Evolutionary conservation across 768 basidiomycete species (phyloP), one percentile per base, ranked within the genome.

Genomic region (Lactarius deliciosus): DNA sequence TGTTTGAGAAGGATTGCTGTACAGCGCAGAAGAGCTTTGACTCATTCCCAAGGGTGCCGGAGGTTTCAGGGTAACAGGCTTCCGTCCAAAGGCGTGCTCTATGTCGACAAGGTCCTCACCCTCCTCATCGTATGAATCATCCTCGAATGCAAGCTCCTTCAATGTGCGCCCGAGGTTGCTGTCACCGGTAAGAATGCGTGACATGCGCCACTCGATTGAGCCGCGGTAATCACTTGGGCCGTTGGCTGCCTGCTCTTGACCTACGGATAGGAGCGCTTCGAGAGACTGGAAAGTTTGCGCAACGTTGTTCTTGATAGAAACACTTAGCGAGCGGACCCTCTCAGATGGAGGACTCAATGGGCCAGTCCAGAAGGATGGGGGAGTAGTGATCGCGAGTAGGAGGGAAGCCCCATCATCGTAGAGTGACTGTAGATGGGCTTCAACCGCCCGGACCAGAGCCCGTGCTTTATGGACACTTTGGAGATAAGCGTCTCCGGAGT

Each of bases 181-280:
- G 70, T 83, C 83, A 71, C 85, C 83, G 73, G 82, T 79, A 71
- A 89, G 89, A 55, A 88, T 75, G 18, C 88, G 86, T 18, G 89
- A 91, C 79, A 85, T 83, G 25, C 91, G 82, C 87, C 88, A 88
- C 64, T 90, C 88, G 63, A 91, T 91, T 1, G 90, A 89, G 6
- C 85, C 86, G 63, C 81, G 85, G 76, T 91, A 91, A 66, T 90
- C 88, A 61, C 83, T 86, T 74, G 85, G 84, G 22, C 86, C 85
- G 45, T 88, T 77, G 16, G 88, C 85, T 3, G 85, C 87, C 75
- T 92, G 90, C 62, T 90, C 86, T 64, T 87, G 84, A 5, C 89
- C 90, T 20, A 91, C 75, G 0, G 81, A 76, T 32, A 90, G 76
- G 28, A 92, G 79, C 18, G 79, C 81, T 50, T 91, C 88, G 11